Base-by-base conservation (phyloP, 208 protist genomes). In the Crithidia brevicula region DNA sequence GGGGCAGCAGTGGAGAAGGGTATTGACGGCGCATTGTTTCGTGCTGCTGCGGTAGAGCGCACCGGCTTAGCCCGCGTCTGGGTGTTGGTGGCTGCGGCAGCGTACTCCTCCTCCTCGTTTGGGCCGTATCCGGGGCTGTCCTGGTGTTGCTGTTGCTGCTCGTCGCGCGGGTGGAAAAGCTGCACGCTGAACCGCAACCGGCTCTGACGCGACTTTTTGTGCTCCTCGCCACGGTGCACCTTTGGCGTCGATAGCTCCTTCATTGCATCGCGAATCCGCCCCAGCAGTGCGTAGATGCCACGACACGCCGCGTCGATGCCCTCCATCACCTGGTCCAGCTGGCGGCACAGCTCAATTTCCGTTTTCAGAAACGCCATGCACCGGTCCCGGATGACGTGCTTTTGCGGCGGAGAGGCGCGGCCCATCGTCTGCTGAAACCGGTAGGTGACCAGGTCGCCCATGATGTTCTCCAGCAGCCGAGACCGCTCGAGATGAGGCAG, bases 361-460 rank as follows among this genome's bases (percentile, higher is more conserved):
- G 62, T 75, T n/a, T 58, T 50, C 31, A 77, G 59, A 28, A 86
- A 83, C 23, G 33, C 47, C 4, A 71, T 18, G 45, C 53, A 79
- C 25, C 60, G 66, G 4, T 70, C 52, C 0, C 64, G 72, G 9
- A 83, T 38, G 6, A 20, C 42, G 46, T 78, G 67, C 34, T 72
- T 65, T 53, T 86, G 73, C 45, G 64, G 58, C 23, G 68, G 53
- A 5, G 73, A 52, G 46, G 58, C 51, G 49, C 79, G 77, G n/a
- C n/a, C 20, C 46, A 69, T 74, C 27, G 65, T 60, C 58, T 83
- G 81, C 47, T 77, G 66, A 45, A 73, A 79, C 23, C 72, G 81
- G 40, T 79, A 81, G 8, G 69, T 57, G n/a, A 81, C 77, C 13
- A 72, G 30, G 57, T 83, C 81, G 1, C 73, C 81, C 58, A 78